Percentiles rank a stretch among this genome's conserved stretches.
Conservation (phyloP, 768 basidiomycete species). For the Boletus patriciae region DNA sequence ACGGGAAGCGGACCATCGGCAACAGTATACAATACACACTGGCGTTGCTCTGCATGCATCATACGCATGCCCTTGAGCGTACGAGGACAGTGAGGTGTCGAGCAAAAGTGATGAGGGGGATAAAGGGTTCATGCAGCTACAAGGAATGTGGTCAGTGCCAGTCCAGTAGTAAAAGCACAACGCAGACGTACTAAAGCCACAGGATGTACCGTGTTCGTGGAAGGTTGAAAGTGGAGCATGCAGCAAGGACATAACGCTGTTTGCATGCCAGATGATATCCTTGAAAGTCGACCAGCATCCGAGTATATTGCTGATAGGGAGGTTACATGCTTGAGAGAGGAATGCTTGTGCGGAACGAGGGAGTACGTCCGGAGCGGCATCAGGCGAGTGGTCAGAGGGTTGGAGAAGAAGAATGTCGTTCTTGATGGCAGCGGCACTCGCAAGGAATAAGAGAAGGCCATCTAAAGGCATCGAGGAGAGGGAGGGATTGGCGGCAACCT, state of each 20-base stretch:
- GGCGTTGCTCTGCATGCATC: constrained; percentile 1
- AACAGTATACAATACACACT: not conserved
- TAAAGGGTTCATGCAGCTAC: not conserved
- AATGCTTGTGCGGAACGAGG: not conserved
- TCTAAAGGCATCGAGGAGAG: too few relatives aligned
- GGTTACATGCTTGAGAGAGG: not conserved
- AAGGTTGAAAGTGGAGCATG: not conserved
- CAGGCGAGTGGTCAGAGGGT: not conserved
- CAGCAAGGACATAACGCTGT: not conserved
- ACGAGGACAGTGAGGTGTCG: too few relatives aligned
- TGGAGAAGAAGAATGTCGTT: constrained; percentile 4
- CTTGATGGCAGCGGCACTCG: too few relatives aligned
- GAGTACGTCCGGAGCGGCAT: not conserved
- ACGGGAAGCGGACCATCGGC: not conserved
- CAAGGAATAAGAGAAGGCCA: too few relatives aligned
- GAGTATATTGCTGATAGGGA: not conserved
- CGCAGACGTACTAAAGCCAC: too few relatives aligned
- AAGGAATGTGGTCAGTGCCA: too few relatives aligned
- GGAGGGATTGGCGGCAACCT: too few relatives aligned
- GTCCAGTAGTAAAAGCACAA: too few relatives aligned
- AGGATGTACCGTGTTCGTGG: not conserved
- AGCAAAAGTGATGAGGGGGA: too few relatives aligned
- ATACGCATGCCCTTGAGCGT: constrained; percentile 1
- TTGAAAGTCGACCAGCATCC: not conserved
- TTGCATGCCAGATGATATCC: not conserved